Conservation (phyloP, 2,329 filamentous ascomycete genomes). For the Trichoderma pleuroti region DNA sequence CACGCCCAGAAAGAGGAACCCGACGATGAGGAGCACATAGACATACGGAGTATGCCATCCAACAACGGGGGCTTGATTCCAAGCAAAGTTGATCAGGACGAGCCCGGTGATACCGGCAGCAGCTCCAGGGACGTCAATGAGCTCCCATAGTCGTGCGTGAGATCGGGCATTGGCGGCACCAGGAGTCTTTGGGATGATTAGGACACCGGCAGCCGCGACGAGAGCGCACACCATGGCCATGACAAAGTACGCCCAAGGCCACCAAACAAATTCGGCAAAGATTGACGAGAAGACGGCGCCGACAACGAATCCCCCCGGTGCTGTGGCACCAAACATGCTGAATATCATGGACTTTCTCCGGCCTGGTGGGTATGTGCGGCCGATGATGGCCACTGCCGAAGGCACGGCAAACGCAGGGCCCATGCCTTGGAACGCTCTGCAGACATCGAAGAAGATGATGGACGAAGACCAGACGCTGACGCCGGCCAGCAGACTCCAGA, state of each 20-base stretch:
- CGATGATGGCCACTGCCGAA: conserved; percentile 55
- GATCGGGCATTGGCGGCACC: neutral
- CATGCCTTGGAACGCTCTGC: conserved; percentile 49
- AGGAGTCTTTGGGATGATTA: conserved; percentile 29
- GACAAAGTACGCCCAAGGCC: conserved; percentile 44
- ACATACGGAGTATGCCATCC: conserved; percentile 55
- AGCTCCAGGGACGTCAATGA: conserved; percentile 35
- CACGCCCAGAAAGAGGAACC: conserved; percentile 45
- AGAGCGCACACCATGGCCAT: conserved; percentile 30
- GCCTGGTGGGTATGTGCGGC: conserved; percentile 44
- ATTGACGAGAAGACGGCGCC: conserved; percentile 29
- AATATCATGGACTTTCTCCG: conserved; percentile 36
- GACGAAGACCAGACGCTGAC: conserved; percentile 33
- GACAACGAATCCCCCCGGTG: conserved; percentile 31
- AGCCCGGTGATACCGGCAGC: conserved; percentile 47
- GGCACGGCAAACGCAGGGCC: conserved; percentile 54
- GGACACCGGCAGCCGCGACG: conserved; percentile 27
- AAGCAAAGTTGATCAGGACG: conserved; percentile 58
- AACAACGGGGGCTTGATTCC: conserved; percentile 57
- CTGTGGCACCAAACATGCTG: conserved; percentile 34
- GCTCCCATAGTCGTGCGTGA: conserved; percentile 20
- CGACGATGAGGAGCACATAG: conserved; percentile 52
- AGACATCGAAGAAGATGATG: conserved; percentile 41
- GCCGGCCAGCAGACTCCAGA: conserved; percentile 47
- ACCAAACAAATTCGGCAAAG: conserved; percentile 32